Evolutionary conservation across 2,329 filamentous ascomycete species (phyloP), one percentile per base, ranked within the genome.

Genomic region (Massarina eburnea): DNA sequence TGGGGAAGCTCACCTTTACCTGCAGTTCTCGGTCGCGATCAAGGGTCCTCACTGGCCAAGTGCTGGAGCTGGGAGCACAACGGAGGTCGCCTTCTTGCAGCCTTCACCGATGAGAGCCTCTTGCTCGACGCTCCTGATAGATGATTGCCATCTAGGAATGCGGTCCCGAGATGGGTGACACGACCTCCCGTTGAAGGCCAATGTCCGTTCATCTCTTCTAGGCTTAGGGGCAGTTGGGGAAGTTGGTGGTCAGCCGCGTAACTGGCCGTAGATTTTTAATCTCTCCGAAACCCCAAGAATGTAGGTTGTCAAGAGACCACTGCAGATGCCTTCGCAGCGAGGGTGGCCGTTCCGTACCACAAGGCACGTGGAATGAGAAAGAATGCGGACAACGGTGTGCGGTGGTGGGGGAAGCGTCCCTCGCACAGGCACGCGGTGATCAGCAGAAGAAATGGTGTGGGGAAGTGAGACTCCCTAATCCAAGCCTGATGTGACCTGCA

Each of bases 311-410:
- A 3, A 39, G 53, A 48, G 39, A 17, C 33, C 32, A 19, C 34
- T 63, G 61, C 61, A 66, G 55, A 29, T 49, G 36, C 30, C 26
- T 33, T 49, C 38, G 19, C 42, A 17, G 49, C 36, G 44, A 45
- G 43, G 35, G 41, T 47, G 44, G 54, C 43, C 54, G 48, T 57
- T 41, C 46, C 41, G 55, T 59, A 43, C 53, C 15, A 62, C 57
- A 48, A 42, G 43, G 47, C 56, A 62, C 55, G 56, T 59, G 61
- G 52, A 53, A 45, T 41, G 48, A 22, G 39, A 38, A 45, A 45
- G 51, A 48, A 48, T 45, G 45, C 42, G 39, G 39, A 45, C 39
- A 18, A 20, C 4, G 8, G 33, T 21, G 36, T 21, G 20, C 27
- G 17, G 21, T 43, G 26, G 30, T 38, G 41, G 41, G 47, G 41